Conservation (phyloP, 257 asterid species). For the Solanum boliviense region DNA sequence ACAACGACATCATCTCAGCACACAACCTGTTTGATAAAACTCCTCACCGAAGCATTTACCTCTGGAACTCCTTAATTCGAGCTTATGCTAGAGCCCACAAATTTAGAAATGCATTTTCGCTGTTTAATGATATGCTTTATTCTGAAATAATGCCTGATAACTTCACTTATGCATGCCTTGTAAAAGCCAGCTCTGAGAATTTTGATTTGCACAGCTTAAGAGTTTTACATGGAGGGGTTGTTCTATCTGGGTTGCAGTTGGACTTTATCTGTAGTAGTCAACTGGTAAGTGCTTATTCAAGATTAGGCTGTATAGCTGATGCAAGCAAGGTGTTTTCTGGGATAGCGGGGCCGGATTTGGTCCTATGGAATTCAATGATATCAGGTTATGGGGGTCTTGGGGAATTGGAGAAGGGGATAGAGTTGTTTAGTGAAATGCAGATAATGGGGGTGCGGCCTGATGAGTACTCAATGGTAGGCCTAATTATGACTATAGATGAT, state of each 20-base stretch:
- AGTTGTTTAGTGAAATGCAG: conserved; percentile 38
- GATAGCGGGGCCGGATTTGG: conserved; percentile 61
- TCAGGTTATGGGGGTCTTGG: conserved; percentile 47
- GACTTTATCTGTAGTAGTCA: conserved; percentile 58
- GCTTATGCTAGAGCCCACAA: conserved; percentile 47
- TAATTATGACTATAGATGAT: conserved; percentile 27
- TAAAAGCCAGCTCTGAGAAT: conserved; percentile 52
- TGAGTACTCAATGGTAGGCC: conserved; percentile 61
- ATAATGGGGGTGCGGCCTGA: conserved; percentile 41
- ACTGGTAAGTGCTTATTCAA: conserved; percentile 64
- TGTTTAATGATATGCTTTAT: conserved; percentile 37
- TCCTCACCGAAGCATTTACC: conserved; percentile 46
- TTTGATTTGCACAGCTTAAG: conserved; percentile 22
- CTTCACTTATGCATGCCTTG: conserved; percentile 61
- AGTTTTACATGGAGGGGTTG: conserved; percentile 40
- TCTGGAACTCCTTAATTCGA: conserved; percentile 83
- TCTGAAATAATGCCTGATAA: conserved; percentile 54
- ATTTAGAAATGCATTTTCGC: conserved; percentile 34
- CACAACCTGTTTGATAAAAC: conserved; percentile 63
- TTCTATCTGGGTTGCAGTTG: conserved; percentile 43
- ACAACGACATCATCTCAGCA: conserved; percentile 50
- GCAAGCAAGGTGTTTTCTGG: conserved; percentile 38
- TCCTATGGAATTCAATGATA: conserved; percentile 67
- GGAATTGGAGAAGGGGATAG: conserved; percentile 30
- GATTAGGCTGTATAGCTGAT: conserved; percentile 33